phyloP scores from a whole-genome alignment of 1,284 basidiomycete genomes.

The Mycena sp. region DNA sequence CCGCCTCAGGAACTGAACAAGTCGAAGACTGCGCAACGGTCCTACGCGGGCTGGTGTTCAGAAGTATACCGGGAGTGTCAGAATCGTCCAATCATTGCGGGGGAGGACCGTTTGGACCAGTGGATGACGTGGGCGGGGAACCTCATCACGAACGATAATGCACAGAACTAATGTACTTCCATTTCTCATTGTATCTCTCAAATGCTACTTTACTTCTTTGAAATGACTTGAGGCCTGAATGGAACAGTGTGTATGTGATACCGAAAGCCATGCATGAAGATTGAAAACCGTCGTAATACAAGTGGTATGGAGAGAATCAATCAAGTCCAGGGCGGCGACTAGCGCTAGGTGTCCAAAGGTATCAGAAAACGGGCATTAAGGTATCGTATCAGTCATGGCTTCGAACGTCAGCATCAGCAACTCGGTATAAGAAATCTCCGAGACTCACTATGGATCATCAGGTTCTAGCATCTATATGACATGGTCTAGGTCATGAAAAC shows the following conservation, averaged over 20 bases:
- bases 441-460: slow-evolving; percentile 33
- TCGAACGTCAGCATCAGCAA: slow-evolving; percentile 22
- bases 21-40: slow-evolving; percentile 2
- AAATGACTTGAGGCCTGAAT: no score
- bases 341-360: slow-evolving; percentile 31
- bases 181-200: background rate
- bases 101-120: slow-evolving; percentile 15
- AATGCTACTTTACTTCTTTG: background rate
- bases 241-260: background rate
- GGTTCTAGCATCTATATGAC: slow-evolving; percentile 19
- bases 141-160: background rate
- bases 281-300: slow-evolving; percentile 28
- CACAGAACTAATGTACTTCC: slow-evolving; percentile 7
- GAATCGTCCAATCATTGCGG: slow-evolving; percentile 13
- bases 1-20: slow-evolving; percentile 24
- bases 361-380: slow-evolving; percentile 25
- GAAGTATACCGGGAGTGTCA: slow-evolving; percentile 10
- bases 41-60: slow-evolving; percentile 28
- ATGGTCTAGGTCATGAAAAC: slow-evolving; percentile 26
- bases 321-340: slow-evolving; percentile 23
- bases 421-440: background rate
- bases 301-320: slow-evolving; percentile 13
- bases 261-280: slow-evolving; percentile 11
- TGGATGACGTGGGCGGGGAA: slow-evolving; percentile 18
- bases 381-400: slow-evolving; percentile 34